Percentiles rank a stretch among this genome's conserved stretches.
Evolutionary conservation across 345 rosid species (phyloP).

Genomic region (Gossypioides kirkii): DNA sequence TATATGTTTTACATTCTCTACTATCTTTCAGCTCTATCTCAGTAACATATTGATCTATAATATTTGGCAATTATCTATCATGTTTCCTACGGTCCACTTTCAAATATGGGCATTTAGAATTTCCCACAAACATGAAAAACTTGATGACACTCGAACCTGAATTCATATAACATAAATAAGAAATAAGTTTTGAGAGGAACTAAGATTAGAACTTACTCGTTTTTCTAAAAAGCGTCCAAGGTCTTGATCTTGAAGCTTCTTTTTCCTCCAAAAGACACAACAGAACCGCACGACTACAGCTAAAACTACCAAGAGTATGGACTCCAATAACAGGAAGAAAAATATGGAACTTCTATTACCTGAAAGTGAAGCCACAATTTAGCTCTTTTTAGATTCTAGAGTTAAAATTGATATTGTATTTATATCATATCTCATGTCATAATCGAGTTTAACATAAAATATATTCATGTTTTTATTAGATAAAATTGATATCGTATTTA

Average conservation of each 20-base stretch:
- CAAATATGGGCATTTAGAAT: no score
- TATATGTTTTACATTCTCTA: background rate
- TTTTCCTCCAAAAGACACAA: constrained; percentile 80
- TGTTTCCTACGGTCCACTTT: no score
- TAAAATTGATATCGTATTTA: background rate
- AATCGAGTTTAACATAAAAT: background rate
- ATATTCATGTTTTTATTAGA: no score
- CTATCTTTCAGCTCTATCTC: no score
- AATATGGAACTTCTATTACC: constrained; percentile 50
- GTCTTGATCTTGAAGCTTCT: constrained; percentile 57
- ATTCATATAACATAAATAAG: background rate
- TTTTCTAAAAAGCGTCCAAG: constrained; percentile 63
- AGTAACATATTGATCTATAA: no score
- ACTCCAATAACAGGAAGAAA: constrained; percentile 62
- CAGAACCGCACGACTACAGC: constrained; percentile 66
- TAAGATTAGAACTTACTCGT: constrained; percentile 39
- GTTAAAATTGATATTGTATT: background rate
- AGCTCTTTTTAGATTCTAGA: background rate
- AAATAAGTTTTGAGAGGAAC: background rate
- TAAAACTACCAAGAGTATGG: constrained; percentile 46
- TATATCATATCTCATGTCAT: background rate
- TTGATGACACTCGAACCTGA: background rate
- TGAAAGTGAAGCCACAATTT: constrained; percentile 21
- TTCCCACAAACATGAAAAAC: no score
- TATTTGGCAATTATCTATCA: no score